These are phyloP conservation scores for Aeschynomene evenia DNA, from an alignment of 306 rosid species.

Conservation along the genomic window DNA sequence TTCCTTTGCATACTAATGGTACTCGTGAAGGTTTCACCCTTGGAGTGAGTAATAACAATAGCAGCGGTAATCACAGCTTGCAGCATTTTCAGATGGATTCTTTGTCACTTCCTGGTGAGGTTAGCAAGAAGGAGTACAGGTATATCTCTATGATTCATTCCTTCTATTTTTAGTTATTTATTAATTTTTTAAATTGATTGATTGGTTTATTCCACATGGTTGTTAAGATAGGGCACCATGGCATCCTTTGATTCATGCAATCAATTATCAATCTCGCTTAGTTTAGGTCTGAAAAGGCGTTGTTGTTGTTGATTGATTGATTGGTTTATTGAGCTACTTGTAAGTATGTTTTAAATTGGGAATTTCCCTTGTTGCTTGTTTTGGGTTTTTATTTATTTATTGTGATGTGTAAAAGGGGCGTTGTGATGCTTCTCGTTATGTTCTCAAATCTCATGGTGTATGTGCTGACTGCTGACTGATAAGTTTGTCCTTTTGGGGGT, in stretches of 20 bases:
- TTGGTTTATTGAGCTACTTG: not conserved
- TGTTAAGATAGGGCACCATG: not conserved
- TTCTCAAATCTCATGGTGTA: not conserved
- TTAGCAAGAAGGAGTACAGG: constrained; percentile 74
- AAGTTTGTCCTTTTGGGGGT: constrained; percentile 20
- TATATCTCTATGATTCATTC: constrained; percentile 14
- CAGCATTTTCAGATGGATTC: constrained; percentile 60
- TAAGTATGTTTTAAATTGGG: not conserved
- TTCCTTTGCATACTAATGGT: constrained; percentile 63
- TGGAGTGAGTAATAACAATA: constrained; percentile 14
- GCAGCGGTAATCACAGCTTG: constrained; percentile 25
- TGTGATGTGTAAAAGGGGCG: not conserved
- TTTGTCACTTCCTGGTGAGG: constrained; percentile 58
- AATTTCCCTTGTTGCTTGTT: not conserved
- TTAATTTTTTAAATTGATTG: not conserved
- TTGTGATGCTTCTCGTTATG: not conserved
- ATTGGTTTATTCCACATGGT: not conserved
- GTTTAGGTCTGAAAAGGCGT: not conserved
- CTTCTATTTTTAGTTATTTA: not conserved
- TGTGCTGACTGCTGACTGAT: not conserved
- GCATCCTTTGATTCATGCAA: not conserved
- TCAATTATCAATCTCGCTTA: no score
- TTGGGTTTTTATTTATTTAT: not conserved
- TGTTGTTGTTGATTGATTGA: not conserved
- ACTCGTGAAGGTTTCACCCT: constrained; percentile 52